A percentile compares a stretch with the other conserved stretches of the same genome.
Conservation (phyloP, 2,329 filamentous ascomycete species). For the Aspergillus aculeatus region DNA sequence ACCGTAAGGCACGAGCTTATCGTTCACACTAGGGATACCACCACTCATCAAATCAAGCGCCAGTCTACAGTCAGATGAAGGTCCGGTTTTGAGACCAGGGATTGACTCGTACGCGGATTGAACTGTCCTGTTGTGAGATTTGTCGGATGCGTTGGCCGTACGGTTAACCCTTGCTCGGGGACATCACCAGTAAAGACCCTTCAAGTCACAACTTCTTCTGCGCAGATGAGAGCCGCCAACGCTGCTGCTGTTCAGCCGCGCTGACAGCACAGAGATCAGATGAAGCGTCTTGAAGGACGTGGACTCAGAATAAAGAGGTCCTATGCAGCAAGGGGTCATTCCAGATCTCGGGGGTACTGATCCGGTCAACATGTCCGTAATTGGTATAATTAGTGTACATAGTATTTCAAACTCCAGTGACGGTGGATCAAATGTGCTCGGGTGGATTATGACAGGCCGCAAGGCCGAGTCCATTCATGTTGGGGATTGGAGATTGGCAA, state of each 20-base stretch:
- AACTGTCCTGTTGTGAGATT: neutral
- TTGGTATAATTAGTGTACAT: neutral
- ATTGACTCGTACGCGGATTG: no score
- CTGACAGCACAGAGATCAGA: slow-evolving; percentile 1
- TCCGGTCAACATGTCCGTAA: neutral
- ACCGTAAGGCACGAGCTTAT: neutral
- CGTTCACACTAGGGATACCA: no score
- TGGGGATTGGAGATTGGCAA: slow-evolving; percentile 9
- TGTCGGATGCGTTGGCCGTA: slow-evolving; percentile 3
- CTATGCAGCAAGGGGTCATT: slow-evolving; percentile 8
- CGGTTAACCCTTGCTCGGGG: neutral
- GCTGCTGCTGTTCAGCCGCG: neutral
- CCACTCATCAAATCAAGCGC: no score
- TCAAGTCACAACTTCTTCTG: neutral
- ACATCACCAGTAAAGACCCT: neutral
- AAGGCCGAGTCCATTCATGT: slow-evolving; percentile 6
- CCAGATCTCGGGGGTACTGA: slow-evolving; percentile 3
- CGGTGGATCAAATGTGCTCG: slow-evolving; percentile 1
- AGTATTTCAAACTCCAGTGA: neutral
- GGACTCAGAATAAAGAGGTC: neutral
- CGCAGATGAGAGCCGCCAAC: neutral
- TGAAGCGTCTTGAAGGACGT: neutral
- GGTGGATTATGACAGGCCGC: slow-evolving; percentile 14
- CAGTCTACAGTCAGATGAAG: no score
- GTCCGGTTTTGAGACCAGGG: no score